Base-by-base conservation (phyloP, 2,329 filamentous ascomycete species). In the Rhinocladiella mackenziei region DNA sequence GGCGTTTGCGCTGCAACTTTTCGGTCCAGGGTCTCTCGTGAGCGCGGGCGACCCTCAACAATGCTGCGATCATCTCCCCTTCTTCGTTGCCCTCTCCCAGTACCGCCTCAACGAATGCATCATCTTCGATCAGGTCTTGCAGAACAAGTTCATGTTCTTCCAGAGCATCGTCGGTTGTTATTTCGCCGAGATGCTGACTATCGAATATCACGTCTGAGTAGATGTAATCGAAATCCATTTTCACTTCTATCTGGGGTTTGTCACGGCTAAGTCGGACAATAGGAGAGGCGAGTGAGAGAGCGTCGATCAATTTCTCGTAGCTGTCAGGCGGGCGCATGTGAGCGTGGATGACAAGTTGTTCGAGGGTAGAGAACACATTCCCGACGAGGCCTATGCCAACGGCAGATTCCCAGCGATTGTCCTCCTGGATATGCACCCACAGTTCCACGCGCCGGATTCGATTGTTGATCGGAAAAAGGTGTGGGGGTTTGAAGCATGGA, bases 101-200 rank as follows among this genome's bases (percentile, higher is more conserved):
- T 2, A 26, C 46, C 11, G 35, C 38, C 25, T 29, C 29, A 11
- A 46, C 23, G 30, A 51, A 51, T 7, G 22, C 44, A 9, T 34
- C 40, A 37, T 53, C 50, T n/a, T 30, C 38, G 9, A 53, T 26
- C 22, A 53, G 19, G 14, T 53, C 50, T n/a, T 36, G 35, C 14
- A 53, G 2, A 11, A 49, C 26, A 13, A 44, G 29, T 13, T 46
- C 42, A 17, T 53, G 46, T 28, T 53, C 38, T 11, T 53, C 46
- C 10, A 50, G 29, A 3, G 43, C 22, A 18, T 50, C 45, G 11
- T 28, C 13, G 9, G 42, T 41, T 7, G 28, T 46, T 19, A 53
- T 42, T 14, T 44, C 39, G 25, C 43, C 45, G 6, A 50, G 35
- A 18, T 35, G 32, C 3, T 34, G 42, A 18, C 37, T 45, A 9